A percentile compares a stretch with the other conserved stretches of the same genome.
Evolutionary conservation across 2,329 filamentous ascomycete species (phyloP).

Genomic region (Graphilbum ipis-grandicollis): DNA sequence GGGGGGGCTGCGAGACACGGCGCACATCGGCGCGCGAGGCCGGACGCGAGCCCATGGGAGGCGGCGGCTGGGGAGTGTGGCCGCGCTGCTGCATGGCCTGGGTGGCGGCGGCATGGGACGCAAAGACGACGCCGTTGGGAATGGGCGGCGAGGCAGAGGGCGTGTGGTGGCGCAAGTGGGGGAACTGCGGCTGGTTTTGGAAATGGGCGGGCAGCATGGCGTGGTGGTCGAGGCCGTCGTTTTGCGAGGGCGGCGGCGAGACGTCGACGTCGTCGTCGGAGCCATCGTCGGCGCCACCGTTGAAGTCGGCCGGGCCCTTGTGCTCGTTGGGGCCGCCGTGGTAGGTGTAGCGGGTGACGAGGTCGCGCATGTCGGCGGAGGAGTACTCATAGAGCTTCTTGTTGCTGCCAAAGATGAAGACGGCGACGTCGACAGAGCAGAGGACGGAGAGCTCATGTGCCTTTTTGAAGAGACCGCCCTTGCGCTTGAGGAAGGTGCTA

Average conservation of each 20-base stretch:
- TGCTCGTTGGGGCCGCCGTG: slow-evolving; percentile 89
- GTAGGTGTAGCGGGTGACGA: slow-evolving; percentile 76
- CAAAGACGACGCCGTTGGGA: slow-evolving; percentile 55
- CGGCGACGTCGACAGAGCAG: slow-evolving; percentile 94
- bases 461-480: slow-evolving; percentile 98
- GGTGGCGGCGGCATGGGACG: slow-evolving; percentile 25
- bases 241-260: slow-evolving; percentile 53
- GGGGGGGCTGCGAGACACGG: slow-evolving; percentile 43
- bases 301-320: slow-evolving; percentile 87
- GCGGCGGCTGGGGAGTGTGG: slow-evolving; percentile 72
- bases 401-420: slow-evolving; percentile 97
- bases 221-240: slow-evolving; percentile 38
- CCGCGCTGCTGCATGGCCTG: slow-evolving; percentile 40
- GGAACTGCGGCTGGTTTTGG: slow-evolving; percentile 50
- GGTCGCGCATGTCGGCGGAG: slow-evolving; percentile 80
- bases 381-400: slow-evolving; percentile 99
- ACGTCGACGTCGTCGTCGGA: slow-evolving; percentile 57
- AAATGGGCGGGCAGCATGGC: slow-evolving; percentile 50
- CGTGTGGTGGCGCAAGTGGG: slow-evolving; percentile 66
- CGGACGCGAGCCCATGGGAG: slow-evolving; percentile 56
- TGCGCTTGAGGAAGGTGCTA: slow-evolving; percentile 96
- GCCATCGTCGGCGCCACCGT: slow-evolving; percentile 72
- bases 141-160: slow-evolving; percentile 83
- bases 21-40: slow-evolving; percentile 66
- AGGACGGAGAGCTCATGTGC: slow-evolving; percentile 95